Evolutionary conservation across 2,329 filamentous ascomycete species (phyloP).

Genomic region (Xylaria sp.): DNA sequence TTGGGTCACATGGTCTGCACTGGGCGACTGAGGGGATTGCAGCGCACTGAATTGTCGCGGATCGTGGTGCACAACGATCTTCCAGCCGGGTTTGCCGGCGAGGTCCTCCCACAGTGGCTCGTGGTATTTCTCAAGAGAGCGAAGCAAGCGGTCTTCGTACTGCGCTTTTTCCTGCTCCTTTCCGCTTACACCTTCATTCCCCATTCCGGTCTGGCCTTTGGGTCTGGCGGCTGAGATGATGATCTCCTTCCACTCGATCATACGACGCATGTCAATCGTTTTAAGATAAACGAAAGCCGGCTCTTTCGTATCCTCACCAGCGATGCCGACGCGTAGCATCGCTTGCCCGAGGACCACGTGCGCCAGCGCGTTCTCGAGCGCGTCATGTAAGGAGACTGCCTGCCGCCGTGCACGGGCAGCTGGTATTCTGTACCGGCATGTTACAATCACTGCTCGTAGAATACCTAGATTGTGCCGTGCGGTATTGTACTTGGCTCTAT

Average conservation of each 20-base stretch:
- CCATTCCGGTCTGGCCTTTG: neutral
- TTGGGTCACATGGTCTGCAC: neutral
- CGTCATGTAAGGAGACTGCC: constrained; percentile 23
- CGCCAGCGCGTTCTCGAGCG: constrained; percentile 37
- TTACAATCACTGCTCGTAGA: constrained; percentile 59
- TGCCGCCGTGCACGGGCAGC: constrained; percentile 24
- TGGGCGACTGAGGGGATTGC: neutral
- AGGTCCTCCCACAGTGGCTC: constrained; percentile 56
- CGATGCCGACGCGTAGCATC: constrained; percentile 62
- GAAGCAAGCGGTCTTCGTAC: constrained; percentile 47
- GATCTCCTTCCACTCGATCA: constrained; percentile 53
- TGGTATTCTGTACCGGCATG: constrained; percentile 56
- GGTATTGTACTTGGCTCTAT: constrained; percentile 47
- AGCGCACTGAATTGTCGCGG: constrained; percentile 32
- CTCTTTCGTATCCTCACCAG: constrained; percentile 55
- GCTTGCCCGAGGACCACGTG: constrained; percentile 55
- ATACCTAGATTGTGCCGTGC: constrained; percentile 60
- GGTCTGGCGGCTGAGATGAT: constrained; percentile 32
- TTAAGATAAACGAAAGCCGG: constrained; percentile 59
- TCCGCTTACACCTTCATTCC: neutral
- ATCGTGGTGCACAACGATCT: constrained; percentile 53
- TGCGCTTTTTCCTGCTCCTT: constrained; percentile 2
- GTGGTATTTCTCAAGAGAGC: constrained; percentile 52
- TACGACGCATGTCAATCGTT: constrained; percentile 56
- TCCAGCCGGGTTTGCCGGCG: constrained; percentile 59